phyloP scores from a whole-genome alignment of 257 asterid genomes.

The Solanum dulcamara region DNA sequence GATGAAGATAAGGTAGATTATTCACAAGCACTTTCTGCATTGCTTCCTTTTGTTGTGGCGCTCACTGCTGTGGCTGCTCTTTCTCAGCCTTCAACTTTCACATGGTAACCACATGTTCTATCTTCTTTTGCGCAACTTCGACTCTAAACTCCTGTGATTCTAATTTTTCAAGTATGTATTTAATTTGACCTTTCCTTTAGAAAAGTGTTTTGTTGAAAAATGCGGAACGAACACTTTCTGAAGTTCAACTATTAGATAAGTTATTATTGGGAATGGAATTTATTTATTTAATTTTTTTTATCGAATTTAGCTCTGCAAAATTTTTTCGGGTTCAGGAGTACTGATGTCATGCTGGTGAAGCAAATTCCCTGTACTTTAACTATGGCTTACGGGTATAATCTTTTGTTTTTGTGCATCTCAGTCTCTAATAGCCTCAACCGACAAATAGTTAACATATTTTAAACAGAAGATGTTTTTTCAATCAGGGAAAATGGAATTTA shows the following conservation, averaged over 20 bases:
- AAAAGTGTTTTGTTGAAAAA: neutral
- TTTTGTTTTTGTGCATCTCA: neutral
- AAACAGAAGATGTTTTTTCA: neutral
- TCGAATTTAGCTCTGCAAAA: neutral
- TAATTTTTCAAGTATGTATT: neutral
- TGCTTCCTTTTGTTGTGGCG: constrained; percentile 88
- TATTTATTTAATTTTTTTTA: neutral
- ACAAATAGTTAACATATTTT: neutral
- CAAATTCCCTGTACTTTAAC: neutral
- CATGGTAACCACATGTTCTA: constrained; percentile 40
- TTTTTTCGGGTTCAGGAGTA: neutral
- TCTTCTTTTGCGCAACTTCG: neutral
- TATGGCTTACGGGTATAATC: neutral
- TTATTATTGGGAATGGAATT: neutral
- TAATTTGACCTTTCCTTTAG: neutral
- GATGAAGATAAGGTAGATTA: constrained; percentile 37
- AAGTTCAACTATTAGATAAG: neutral
- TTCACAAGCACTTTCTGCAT: constrained; percentile 61
- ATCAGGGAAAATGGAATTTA: neutral
- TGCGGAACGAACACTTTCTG: neutral
- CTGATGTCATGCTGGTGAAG: neutral
- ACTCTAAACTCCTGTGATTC: neutral
- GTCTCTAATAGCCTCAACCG: neutral
- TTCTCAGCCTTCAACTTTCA: constrained; percentile 76
- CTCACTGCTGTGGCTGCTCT: constrained; percentile 87